Conservation (phyloP, 306 rosid genomes). For the Vachellia collinsii region DNA sequence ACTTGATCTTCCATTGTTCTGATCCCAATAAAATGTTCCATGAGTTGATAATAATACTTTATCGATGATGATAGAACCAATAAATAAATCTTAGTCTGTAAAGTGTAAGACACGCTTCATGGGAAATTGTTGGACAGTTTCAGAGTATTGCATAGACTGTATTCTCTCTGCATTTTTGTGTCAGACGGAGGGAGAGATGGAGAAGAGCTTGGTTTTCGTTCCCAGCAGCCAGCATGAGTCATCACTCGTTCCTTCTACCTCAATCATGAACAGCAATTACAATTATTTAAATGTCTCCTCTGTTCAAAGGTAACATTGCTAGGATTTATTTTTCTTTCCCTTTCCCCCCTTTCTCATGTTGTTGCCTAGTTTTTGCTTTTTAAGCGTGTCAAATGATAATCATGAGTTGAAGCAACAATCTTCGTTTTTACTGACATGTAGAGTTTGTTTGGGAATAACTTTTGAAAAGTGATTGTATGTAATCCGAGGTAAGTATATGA, state of each 20-base stretch:
- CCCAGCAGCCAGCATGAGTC: slow-evolving; percentile 2
- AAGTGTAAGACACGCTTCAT: not conserved
- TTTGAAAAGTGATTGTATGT: no score
- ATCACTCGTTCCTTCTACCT: slow-evolving; percentile 22
- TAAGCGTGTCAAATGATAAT: slow-evolving; percentile 40
- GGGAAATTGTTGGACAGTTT: slow-evolving; percentile 12
- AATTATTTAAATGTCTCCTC: not conserved
- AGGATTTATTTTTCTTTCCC: not conserved
- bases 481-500: no score
- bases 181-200: slow-evolving; percentile 3
- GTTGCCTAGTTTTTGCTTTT: slow-evolving; percentile 37
- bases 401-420: slow-evolving; percentile 27
- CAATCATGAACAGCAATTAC: slow-evolving; percentile 2
- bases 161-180: not conserved
- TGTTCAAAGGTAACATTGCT: slow-evolving; percentile 9
- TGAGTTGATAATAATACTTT: not conserved
- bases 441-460: no score
- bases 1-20: not conserved
- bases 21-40: not conserved
- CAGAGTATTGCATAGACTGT: not conserved
- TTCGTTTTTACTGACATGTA: not conserved
- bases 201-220: slow-evolving; percentile 17
- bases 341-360: slow-evolving; percentile 10
- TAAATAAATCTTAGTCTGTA: not conserved
- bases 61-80: not conserved